Conservation (phyloP, 2,329 filamentous ascomycete genomes). For the Aphanocladium album region DNA sequence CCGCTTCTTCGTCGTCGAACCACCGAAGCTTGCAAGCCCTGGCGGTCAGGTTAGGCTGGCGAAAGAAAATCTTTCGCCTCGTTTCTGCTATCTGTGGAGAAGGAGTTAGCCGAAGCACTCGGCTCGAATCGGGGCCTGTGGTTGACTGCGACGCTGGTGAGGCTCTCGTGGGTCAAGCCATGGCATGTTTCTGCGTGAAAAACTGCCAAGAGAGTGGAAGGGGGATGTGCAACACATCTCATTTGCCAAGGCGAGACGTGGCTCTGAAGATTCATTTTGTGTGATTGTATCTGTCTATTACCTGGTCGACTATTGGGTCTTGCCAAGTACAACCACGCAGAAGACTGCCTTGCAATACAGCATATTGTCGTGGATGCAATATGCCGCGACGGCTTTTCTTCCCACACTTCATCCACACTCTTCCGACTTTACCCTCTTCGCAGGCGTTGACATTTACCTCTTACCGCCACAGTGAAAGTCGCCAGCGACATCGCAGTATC, state of each 20-base stretch:
- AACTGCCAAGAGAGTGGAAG: constrained; percentile 1
- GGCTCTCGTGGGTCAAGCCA: not conserved
- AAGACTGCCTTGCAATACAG: too few relatives aligned
- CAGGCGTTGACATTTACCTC: too few relatives aligned
- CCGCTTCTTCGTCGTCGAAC: not conserved
- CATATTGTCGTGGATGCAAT: too few relatives aligned
- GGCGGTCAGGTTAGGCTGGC: not conserved
- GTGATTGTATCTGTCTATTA: not conserved
- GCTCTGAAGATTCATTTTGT: not conserved
- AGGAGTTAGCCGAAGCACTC: not conserved
- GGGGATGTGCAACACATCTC: not conserved
- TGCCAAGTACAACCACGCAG: not conserved
- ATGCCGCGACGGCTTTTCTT: too few relatives aligned
- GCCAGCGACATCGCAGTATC: not conserved
- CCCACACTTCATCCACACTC: not conserved
- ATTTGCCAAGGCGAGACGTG: not conserved
- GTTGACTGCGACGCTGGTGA: not conserved
- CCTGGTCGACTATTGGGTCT: not conserved
- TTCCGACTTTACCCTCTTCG: not conserved
- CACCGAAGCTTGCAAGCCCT: not conserved
- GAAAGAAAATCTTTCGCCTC: not conserved
- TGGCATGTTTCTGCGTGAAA: not conserved
- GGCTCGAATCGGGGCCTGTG: not conserved
- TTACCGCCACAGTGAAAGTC: too few relatives aligned
- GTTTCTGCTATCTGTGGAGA: not conserved